These are phyloP conservation scores for Edaphochlamys debaryana DNA, from an alignment of 139 green algal genomes.

Conservation along the genomic window DNA sequence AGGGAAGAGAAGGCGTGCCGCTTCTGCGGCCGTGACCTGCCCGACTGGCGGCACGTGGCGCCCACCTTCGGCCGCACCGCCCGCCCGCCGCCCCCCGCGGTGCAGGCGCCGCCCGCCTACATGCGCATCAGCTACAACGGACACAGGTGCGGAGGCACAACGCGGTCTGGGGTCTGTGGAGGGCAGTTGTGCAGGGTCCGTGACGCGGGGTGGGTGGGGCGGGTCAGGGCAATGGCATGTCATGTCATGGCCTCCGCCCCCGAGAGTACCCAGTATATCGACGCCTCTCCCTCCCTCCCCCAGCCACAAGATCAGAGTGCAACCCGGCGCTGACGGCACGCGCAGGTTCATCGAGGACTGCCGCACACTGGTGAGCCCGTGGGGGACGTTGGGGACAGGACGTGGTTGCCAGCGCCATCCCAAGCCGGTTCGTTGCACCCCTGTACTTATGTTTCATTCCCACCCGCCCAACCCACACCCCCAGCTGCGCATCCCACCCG, in stretches of 20 bases:
- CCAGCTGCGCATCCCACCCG: slow-evolving; percentile 18
- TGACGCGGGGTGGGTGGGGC: too few relatives aligned
- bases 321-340: slow-evolving; percentile 15
- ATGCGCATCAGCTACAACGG: slow-evolving; percentile 44
- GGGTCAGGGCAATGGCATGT: too few relatives aligned
- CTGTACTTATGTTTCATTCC: too few relatives aligned
- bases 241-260: too few relatives aligned
- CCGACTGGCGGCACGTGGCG: slow-evolving; percentile 33
- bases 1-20: slow-evolving; percentile 39
- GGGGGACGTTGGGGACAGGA: not conserved
- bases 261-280: too few relatives aligned
- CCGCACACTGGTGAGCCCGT: slow-evolving; percentile 16
- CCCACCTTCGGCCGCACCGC: not conserved
- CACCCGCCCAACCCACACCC: too few relatives aligned
- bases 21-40: slow-evolving; percentile 24
- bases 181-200: not conserved
- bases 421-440: too few relatives aligned
- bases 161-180: not conserved
- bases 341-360: slow-evolving; percentile 42
- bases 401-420: too few relatives aligned
- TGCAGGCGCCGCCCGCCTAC: slow-evolving; percentile 27
- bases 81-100: not conserved
- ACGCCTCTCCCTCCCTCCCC: too few relatives aligned
- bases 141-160: not conserved
- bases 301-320: slow-evolving; percentile 45